Percentiles rank a stretch among this genome's conserved stretches.
Evolutionary conservation across 192 early-diverging fungal genomes (phyloP).

Genomic region (Coemansia sp.): DNA sequence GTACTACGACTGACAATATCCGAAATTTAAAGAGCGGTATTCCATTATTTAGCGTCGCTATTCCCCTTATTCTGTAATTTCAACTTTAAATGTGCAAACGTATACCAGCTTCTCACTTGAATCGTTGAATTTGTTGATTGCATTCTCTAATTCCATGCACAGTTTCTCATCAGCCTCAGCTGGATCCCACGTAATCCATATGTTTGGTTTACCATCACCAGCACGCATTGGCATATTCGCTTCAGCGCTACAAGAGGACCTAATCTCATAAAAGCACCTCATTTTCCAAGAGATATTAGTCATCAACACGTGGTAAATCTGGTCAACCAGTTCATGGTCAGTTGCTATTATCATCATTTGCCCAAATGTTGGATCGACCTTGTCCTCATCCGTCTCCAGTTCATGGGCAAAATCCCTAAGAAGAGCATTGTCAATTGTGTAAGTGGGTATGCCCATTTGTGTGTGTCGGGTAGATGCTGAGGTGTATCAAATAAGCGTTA

Average conservation of each 20-base stretch:
- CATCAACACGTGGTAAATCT: background rate
- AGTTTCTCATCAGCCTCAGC: background rate
- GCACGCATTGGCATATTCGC: background rate
- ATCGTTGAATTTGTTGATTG: background rate
- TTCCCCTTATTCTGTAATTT: background rate
- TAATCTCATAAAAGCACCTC: background rate
- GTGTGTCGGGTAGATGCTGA: background rate
- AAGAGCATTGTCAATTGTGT: background rate
- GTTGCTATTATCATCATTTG: conserved; percentile 3
- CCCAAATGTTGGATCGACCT: background rate
- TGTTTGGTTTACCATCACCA: background rate
- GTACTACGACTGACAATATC: too few species aligned
- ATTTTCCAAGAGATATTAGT: background rate
- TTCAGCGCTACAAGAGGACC: background rate
- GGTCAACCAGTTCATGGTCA: background rate
- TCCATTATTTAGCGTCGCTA: background rate
- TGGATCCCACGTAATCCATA: conserved; percentile 9
- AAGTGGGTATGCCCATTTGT: background rate
- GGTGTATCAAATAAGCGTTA: background rate
- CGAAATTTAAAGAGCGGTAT: too few species aligned
- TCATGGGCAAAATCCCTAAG: background rate
- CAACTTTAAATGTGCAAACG: background rate
- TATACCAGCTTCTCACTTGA: background rate
- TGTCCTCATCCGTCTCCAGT: background rate
- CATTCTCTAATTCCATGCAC: background rate